Base-by-base conservation (phyloP, 2,329 filamentous ascomycete species). In the Verticillium nonalfalfae region DNA sequence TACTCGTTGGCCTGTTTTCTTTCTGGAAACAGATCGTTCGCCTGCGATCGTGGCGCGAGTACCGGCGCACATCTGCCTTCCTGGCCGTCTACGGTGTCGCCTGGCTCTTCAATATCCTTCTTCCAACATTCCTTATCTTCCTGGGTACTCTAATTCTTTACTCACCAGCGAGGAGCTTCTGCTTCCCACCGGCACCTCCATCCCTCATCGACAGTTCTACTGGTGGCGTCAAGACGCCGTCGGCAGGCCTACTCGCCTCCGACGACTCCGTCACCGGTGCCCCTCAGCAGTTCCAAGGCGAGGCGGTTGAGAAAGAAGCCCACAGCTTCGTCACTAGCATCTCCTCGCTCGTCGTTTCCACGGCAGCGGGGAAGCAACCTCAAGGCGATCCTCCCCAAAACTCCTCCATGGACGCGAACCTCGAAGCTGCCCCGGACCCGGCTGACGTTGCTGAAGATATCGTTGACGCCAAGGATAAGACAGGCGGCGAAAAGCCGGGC, bases 271-370 rank as follows among this genome's bases (percentile, higher is more conserved):
- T 89, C 0, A 96, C 91, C 0, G 92, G 91, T 1, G 91, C 91
- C 0, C 89, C 91, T 0, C 90, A 96, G 71, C 91, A 91, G 66
- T 85, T 91, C 74, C 89, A 91, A 70, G 91, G 92, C 33, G 91
- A 95, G 71, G 90, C 90, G 0, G 89, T 92, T 1, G 91, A 96
- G 71, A 85, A 90, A 63, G 91, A 96, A 72, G 92, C 92, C 1
- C 88, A 84, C 67, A 93, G 92, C 70, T 88, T 96, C 64, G 87
- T 95, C 62, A 88, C 88, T 60, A 85, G 87, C 38, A 86, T 95
- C 59, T 74, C 74, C 7, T 82, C 85, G 35, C 85, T 95, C 5
- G 88, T 90, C 1, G 75, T 94, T 18, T 89, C 88, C 57, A 90
- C 89, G 66, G 90, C 90, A 1, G 86, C 87, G 0, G 91, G 91